Evolutionary conservation across 1,139 yeast species (phyloP).

Genomic region (Petasospora rhodanensis): DNA sequence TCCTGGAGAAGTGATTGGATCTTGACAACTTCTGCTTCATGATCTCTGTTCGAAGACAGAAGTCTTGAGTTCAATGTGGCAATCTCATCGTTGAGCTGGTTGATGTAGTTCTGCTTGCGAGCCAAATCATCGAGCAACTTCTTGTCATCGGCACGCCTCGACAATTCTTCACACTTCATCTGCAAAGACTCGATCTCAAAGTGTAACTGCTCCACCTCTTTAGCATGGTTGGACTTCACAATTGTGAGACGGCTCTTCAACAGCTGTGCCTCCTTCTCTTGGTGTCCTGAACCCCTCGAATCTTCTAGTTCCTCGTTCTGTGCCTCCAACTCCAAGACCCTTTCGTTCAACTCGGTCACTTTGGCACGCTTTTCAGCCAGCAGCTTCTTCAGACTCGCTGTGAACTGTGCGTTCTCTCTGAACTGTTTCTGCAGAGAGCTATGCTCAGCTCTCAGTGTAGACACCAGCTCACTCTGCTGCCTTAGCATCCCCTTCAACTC

Average conservation of each 20-base stretch:
- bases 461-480: conserved; percentile 14
- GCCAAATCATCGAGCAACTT: conserved; percentile 11
- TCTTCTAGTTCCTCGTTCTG: conserved; percentile 21
- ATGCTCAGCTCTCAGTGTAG: conserved; percentile 15
- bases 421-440: conserved; percentile 12
- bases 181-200: conserved; percentile 19
- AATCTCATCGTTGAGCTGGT: conserved; percentile 15
- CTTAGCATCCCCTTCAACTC: conserved; percentile 13
- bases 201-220: conserved; percentile 18
- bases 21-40: conserved; percentile 28
- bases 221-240: conserved; percentile 20
- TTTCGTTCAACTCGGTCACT: conserved; percentile 36
- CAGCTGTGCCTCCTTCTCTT: conserved; percentile 22
- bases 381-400: conserved; percentile 12
- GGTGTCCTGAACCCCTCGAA: conserved; percentile 16
- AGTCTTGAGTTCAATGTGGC: conserved; percentile 16
- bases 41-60: conserved; percentile 14
- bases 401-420: conserved; percentile 10
- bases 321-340: conserved; percentile 17
- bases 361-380: conserved; percentile 23
- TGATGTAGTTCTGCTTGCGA: conserved; percentile 23
- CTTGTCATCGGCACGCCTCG: conserved; percentile 3
- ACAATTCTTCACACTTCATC: conserved; percentile 4
- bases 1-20: conserved; percentile 33
- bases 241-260: conserved; percentile 21